Evolutionary conservation across 2,329 filamentous ascomycete species (phyloP).

Genomic region (Scedosporium dehoogii): DNA sequence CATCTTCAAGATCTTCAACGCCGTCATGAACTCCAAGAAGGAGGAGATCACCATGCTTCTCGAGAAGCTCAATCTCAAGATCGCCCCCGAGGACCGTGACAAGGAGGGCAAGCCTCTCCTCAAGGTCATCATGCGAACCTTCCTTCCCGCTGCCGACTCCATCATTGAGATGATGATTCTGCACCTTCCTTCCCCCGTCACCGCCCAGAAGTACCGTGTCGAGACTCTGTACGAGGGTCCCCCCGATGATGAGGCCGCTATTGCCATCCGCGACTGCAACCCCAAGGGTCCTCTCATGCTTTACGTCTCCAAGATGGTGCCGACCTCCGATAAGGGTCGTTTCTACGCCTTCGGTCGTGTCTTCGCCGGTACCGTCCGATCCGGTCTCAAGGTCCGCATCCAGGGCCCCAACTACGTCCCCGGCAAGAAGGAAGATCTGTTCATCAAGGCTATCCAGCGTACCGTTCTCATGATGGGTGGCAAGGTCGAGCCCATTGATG

Average conservation of each 20-base stretch:
- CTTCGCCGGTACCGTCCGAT: constrained; percentile 95
- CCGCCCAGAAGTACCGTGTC: constrained; percentile 93
- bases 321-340: constrained; percentile 98
- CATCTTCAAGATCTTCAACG: constrained; percentile 97
- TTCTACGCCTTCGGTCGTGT: constrained; percentile 99
- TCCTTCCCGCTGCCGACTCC: constrained; percentile 95
- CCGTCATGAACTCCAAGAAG: constrained; percentile 98
- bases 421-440: constrained; percentile 97
- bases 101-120: constrained; percentile 96
- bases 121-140: constrained; percentile 97
- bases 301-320: constrained; percentile 99
- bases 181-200: constrained; percentile 91
- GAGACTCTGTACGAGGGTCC: constrained; percentile 99
- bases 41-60: constrained; percentile 77
- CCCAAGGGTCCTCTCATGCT: constrained; percentile 98
- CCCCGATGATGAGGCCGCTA: constrained; percentile 78
- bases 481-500: constrained; percentile 96
- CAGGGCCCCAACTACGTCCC: constrained; percentile 98
- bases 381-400: constrained; percentile 98
- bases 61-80: constrained; percentile 93
- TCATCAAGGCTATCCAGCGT: constrained; percentile 99
- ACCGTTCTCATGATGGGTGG: constrained; percentile 99
- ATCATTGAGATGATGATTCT: constrained; percentile 99
- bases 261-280: constrained; percentile 97
- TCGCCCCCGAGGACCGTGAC: constrained; percentile 73